Evolutionary conservation across 371 early-diverging fungal genomes (phyloP).

Genomic region (Globomyces sp.): DNA sequence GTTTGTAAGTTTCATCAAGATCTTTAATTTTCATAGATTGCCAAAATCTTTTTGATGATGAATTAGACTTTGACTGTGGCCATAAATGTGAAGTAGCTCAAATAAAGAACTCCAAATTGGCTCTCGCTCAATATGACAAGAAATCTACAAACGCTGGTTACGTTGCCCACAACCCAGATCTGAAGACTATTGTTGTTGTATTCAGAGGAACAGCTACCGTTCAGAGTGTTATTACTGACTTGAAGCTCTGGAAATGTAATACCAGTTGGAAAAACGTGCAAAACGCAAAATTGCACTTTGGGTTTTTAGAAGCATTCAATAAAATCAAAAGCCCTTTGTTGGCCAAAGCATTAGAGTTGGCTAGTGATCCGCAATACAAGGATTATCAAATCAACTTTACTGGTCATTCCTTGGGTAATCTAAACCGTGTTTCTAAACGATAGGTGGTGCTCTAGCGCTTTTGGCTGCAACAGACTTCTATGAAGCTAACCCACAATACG

Average conservation of each 20-base stretch:
- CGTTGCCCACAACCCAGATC: conserved; percentile 29
- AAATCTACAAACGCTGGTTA: background rate
- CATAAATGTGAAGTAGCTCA: too few relatives aligned
- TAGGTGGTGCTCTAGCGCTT: conserved; percentile 36
- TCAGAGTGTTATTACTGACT: conserved; percentile 7
- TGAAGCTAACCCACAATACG: conserved; percentile 8
- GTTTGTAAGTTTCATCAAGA: too few relatives aligned
- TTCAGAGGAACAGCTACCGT: conserved; percentile 31
- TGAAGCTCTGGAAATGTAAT: background rate
- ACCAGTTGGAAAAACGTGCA: too few relatives aligned
- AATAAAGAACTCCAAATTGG: too few relatives aligned
- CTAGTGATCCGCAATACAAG: conserved; percentile 21
- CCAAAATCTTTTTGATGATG: too few relatives aligned
- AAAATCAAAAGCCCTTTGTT: too few relatives aligned
- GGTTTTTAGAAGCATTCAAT: too few relatives aligned
- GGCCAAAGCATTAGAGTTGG: too few relatives aligned
- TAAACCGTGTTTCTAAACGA: too few relatives aligned
- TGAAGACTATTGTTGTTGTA: conserved; percentile 32
- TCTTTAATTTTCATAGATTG: too few relatives aligned
- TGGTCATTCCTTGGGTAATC: conserved; percentile 34
- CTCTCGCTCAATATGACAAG: background rate
- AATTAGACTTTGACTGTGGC: too few relatives aligned
- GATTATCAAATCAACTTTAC: conserved; percentile 25
- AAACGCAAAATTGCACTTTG: too few relatives aligned
- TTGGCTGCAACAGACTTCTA: conserved; percentile 31